A percentile compares a stretch with the other conserved stretches of the same genome.
These are phyloP conservation scores for Pythium grandisporangium DNA, from an alignment of 352 stramenopile genomes.

Conservation along the genomic window DNA sequence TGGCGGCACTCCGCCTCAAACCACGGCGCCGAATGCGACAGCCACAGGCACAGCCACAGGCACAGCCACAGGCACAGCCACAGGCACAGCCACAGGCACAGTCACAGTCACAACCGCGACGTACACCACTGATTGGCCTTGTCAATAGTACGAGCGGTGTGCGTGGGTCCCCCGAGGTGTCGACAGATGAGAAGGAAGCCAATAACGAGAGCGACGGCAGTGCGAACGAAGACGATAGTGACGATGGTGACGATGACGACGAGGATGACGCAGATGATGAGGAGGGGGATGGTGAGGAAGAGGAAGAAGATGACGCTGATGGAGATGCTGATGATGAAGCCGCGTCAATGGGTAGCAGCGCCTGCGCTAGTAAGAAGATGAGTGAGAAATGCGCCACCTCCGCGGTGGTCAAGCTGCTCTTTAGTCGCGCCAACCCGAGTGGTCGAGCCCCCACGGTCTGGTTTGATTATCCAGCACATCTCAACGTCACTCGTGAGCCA, in stretches of 20 bases:
- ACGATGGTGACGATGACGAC: constrained; percentile 12
- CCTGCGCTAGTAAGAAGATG: constrained; percentile 7
- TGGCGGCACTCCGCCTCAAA: too few species aligned
- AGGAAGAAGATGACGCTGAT: constrained; percentile 21
- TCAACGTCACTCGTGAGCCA: constrained; percentile 34
- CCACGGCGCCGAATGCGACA: too few species aligned
- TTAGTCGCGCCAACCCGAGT: constrained; percentile 34
- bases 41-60: too few species aligned
- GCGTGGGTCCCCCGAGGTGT: too few species aligned
- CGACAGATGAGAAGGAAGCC: too few species aligned
- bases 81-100: too few species aligned
- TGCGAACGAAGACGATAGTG: constrained; percentile 15
- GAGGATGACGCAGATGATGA: constrained; percentile 31
- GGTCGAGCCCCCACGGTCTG: constrained; percentile 62
- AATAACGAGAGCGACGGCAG: constrained; percentile 1
- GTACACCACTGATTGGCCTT: too few species aligned
- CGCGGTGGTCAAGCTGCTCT: constrained; percentile 34
- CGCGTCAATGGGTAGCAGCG: not conserved
- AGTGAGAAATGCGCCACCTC: constrained; percentile 28
- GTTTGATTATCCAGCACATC: constrained; percentile 82
- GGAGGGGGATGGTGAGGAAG: constrained; percentile 33
- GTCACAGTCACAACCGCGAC: too few species aligned
- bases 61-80: too few species aligned
- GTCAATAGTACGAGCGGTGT: too few species aligned
- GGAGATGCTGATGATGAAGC: constrained; percentile 3